Base-by-base conservation (phyloP, 345 rosid species). In the Dipteronia dyeriana region DNA sequence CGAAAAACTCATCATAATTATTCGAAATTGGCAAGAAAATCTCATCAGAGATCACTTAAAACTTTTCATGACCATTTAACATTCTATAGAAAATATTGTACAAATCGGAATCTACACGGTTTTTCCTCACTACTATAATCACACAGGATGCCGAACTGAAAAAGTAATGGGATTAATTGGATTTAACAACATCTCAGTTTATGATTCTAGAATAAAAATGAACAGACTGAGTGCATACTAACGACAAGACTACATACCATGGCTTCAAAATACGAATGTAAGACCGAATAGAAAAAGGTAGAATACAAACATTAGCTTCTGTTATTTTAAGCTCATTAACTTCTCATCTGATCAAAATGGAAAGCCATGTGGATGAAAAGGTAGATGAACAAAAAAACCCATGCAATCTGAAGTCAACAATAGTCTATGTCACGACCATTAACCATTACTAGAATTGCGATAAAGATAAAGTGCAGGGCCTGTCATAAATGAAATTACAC, bases 271-370 rank as follows among this genome's bases (percentile, higher is more conserved):
- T 70, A 2, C 25, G 13, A 64, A 51, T 51, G 26, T 8, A 19
- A 4, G 23, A 13, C 45, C 5, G 10, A 61, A n/a, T 17, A 51
- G 4, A 51, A 70, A 29, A 29, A 29, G 31, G 31, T 29, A 29
- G 31, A 29, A 29, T 29, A 1, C 31, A 29, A 29, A 29, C 2
- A 29, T 29, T 29, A 29, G 31, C 31, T 45, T 12, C n/a, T 31
- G 68, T 41, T 68, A 66, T 31, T 64, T 39, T 56, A 62, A 39
- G 45, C 66, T 77, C 69, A 47, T 31, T 29, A 20, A 39, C 25
- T 73, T 73, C 82, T 79, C 73, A 94, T 97, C 90, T 92, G 91
- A 68, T 91, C 93, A 81, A 91, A 94, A 81, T 92, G 88, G 60
- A 78, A 62, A 66, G 78, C 76, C 89, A 90, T 79, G 83, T 94